Conservation (phyloP, 768 basidiomycete species). For the Sarcomyxa edulis region DNA sequence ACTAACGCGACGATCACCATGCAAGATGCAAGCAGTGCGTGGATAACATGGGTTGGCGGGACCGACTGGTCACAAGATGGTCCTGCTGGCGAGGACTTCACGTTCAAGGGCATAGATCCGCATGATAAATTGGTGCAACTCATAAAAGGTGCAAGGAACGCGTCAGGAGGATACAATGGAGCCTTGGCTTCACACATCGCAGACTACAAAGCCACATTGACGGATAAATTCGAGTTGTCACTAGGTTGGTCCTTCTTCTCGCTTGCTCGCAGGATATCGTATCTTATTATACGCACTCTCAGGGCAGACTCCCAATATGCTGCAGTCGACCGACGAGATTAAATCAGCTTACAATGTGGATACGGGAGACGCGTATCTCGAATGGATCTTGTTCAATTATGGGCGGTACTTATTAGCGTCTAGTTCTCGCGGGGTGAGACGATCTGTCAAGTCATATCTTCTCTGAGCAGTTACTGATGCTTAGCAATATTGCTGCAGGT, state of each 20-base stretch:
- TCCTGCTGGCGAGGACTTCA: conserved; percentile 56
- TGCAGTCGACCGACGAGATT: conserved; percentile 57
- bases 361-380: conserved; percentile 57
- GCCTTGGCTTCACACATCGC: conserved; percentile 48
- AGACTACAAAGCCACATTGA: conserved; percentile 41
- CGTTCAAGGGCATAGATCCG: conserved; percentile 62
- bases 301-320: no score
- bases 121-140: conserved; percentile 37
- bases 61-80: conserved; percentile 66
- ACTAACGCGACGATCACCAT: conserved; percentile 39
- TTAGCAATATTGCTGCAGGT: no score
- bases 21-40: conserved; percentile 41
- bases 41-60: conserved; percentile 71
- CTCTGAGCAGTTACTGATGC: no score
- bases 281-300: no score
- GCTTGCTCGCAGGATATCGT: no score
- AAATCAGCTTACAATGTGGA: conserved; percentile 46
- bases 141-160: conserved; percentile 23
- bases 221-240: conserved; percentile 43
- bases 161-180: no score
- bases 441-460: no score
- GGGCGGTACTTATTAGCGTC: conserved; percentile 62
- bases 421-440: conserved; percentile 58
- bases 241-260: no score
- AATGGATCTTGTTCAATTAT: conserved; percentile 72